phyloP scores from a whole-genome alignment of 1,284 basidiomycete genomes.

The Trametes pubescens region DNA sequence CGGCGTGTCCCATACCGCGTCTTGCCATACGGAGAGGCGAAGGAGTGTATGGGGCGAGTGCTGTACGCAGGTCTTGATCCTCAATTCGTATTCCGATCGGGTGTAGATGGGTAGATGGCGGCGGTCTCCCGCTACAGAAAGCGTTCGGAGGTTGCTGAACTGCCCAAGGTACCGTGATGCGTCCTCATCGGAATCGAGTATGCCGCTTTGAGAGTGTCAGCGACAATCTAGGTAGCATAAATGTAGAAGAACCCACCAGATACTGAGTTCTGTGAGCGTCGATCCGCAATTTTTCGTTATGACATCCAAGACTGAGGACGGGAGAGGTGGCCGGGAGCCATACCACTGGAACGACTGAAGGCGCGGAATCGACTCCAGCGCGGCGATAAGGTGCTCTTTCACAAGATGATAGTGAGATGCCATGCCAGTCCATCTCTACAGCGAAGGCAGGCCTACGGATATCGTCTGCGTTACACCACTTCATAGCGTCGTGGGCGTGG shows the following conservation, averaged over 20 bases:
- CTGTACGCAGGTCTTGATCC: background rate
- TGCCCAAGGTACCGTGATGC: background rate
- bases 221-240: background rate
- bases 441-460: background rate
- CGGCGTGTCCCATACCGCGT: slow-evolving; percentile 4
- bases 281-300: background rate
- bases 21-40: background rate
- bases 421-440: background rate
- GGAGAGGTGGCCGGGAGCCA: background rate
- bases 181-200: background rate
- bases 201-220: background rate
- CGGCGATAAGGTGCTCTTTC: background rate
- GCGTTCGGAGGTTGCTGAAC: background rate
- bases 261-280: background rate
- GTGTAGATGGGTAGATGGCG: background rate
- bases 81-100: background rate
- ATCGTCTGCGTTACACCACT: background rate
- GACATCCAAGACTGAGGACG: background rate
- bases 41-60: background rate
- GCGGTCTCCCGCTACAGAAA: background rate
- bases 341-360: background rate
- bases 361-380: background rate
- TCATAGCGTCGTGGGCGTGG: background rate
- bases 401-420: background rate
- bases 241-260: background rate